Conservation (phyloP, 208 protist species). For the Endotrypanum monterogeii region DNA sequence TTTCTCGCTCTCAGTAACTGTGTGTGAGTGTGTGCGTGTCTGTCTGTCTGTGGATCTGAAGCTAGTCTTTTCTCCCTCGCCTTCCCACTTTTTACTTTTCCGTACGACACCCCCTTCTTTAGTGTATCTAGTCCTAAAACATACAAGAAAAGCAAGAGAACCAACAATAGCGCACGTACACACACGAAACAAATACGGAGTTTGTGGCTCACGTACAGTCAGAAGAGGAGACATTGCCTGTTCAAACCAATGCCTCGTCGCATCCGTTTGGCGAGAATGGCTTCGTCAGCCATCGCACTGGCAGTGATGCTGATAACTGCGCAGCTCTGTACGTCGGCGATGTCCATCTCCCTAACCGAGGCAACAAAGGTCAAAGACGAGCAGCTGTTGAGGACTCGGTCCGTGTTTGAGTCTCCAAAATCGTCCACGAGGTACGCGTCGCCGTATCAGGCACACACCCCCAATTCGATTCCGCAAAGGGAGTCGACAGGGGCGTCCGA, state of each 20-base stretch:
- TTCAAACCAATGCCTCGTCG: background rate
- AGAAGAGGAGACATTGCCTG: background rate
- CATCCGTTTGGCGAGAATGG: background rate
- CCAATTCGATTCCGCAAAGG: background rate
- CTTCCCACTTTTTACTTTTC: background rate
- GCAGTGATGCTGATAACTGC: background rate
- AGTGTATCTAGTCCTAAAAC: too few relatives aligned
- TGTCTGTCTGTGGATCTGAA: too few relatives aligned
- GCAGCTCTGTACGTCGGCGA: background rate
- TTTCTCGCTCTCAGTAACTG: background rate
- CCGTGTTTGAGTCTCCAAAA: too few relatives aligned
- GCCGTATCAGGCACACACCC: background rate
- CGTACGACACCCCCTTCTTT: background rate
- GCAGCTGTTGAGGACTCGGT: background rate
- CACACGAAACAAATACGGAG: background rate
- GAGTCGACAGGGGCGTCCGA: background rate
- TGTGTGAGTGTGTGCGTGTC: background rate
- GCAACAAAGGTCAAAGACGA: background rate
- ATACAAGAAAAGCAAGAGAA: too few relatives aligned
- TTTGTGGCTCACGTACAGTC: background rate
- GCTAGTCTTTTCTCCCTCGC: background rate
- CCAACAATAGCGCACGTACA: too few relatives aligned
- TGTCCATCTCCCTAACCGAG: background rate
- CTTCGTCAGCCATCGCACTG: background rate
- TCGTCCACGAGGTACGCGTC: background rate